These are phyloP conservation scores for Candida krabiensis DNA, from an alignment of 805 yeast genomes.

Conservation along the genomic window DNA sequence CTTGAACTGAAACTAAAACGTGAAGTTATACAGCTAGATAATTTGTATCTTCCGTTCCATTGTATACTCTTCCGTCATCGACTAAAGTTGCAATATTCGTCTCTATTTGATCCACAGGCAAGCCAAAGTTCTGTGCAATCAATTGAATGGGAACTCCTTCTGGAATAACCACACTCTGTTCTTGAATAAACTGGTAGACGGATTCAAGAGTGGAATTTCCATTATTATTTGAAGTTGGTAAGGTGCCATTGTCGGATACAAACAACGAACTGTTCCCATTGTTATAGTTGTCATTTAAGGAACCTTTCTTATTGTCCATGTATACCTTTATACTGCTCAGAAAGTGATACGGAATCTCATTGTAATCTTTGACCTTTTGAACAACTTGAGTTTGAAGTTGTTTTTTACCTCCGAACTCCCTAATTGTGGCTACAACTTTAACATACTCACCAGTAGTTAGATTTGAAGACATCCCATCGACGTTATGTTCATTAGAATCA, in stretches of 20 bases:
- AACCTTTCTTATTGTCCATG: constrained; percentile 51
- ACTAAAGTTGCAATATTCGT: constrained; percentile 52
- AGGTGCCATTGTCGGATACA: constrained; percentile 39
- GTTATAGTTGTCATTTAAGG: constrained; percentile 24
- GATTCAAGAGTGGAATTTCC: constrained; percentile 37
- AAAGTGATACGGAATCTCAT: constrained; percentile 67
- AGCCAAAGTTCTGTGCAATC: constrained; percentile 55
- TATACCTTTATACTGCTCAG: constrained; percentile 61
- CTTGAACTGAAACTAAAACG: constrained; percentile 10
- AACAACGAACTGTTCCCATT: constrained; percentile 36
- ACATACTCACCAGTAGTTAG: constrained; percentile 57
- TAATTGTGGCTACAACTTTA: constrained; percentile 54
- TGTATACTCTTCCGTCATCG: constrained; percentile 68
- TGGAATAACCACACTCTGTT: constrained; percentile 55
- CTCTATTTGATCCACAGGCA: constrained; percentile 49
- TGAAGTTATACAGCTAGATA: constrained; percentile 48
- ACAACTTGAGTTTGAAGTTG: constrained; percentile 64
- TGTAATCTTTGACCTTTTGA: constrained; percentile 57
- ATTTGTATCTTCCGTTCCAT: constrained; percentile 66
- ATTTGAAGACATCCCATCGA: constrained; percentile 21
- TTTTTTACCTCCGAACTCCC: constrained; percentile 62
- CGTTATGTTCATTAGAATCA: constrained; percentile 22
- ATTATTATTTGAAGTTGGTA: constrained; percentile 25
- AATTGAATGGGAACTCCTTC: constrained; percentile 75
- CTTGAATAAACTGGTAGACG: constrained; percentile 48